Evolutionary conservation across 1,284 basidiomycete species (phyloP), one percentile per base, ranked within the genome.

Genomic region (Wolfiporia cocos): DNA sequence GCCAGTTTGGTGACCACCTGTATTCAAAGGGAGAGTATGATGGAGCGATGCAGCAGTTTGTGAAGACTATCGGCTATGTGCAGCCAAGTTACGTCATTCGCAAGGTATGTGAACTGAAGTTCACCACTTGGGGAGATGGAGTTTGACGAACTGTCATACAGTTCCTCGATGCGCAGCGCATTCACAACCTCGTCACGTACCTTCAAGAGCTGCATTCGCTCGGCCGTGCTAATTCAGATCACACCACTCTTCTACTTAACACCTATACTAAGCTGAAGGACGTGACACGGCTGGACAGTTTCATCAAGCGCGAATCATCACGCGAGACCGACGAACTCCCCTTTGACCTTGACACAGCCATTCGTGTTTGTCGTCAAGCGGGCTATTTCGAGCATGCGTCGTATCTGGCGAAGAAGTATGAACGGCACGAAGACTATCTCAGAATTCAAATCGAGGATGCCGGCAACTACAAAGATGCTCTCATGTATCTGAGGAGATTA

Each of bases 261-360:
- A 95, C 94, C 26, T 99, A 97, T 63, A 96, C 95, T 34, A 99
- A 99, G 62, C 82, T 96, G 14, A 92, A 92, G 47, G 94, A 99
- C 54, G 83, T 92, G 12, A 68, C 79, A 1, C 81, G 92, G 9
- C 78, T 98, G 1, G 92, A 98, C 56, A 80, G 74, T 42, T 99
- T 99, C 64, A 90, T 98, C 68, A 91, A 89, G 62, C 83, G 88
- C 1, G 88, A 92, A 58, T 79, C 86, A 2, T 58, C 66, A 20
- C 65, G 56, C 47, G 61, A 49, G 29, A 56, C 52, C 37, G 64
- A 70, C 11, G 90, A 91, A 55, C 74, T 95, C 1, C 93, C 93
- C 0, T 99, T 99, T 56, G 96, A 99, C 58, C 74, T 99, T 24
- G 93, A 95, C 45, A 98, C 95, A 0, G 96, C 93, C 0, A 97